A percentile compares a stretch with the other conserved stretches of the same genome.
Evolutionary conservation across 2,329 filamentous ascomycete genomes (phyloP).

Genomic region (Fusarium sulawesiense): DNA sequence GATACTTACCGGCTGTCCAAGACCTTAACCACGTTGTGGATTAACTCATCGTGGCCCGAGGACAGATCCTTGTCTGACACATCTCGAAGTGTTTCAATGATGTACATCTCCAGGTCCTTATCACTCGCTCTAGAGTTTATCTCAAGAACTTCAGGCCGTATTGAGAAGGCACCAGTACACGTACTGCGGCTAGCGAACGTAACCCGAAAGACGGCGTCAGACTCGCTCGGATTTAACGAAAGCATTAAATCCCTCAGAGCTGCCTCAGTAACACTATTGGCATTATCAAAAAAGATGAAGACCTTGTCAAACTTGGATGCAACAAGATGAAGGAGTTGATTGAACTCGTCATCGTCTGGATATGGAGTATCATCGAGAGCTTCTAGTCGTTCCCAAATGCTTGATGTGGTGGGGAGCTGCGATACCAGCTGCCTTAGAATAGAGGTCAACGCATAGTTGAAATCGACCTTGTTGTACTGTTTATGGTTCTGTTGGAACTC

Average conservation of each 20-base stretch:
- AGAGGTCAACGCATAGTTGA: not conserved
- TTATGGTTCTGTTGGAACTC: not conserved
- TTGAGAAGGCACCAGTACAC: not conserved
- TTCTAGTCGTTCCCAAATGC: fast-evolving
- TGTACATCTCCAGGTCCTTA: not conserved
- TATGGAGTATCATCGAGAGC: not conserved
- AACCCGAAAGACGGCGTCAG: not conserved
- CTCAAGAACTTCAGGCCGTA: not conserved
- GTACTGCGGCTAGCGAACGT: not conserved
- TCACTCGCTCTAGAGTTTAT: not conserved
- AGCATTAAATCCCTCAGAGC: not conserved
- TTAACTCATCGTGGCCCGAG: not conserved
- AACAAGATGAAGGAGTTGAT: not conserved
- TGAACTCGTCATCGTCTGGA: not conserved
- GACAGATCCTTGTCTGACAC: not conserved
- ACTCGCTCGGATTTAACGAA: not conserved
- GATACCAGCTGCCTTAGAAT: not conserved
- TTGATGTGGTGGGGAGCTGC: not conserved
- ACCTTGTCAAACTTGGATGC: not conserved
- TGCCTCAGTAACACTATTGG: not conserved
- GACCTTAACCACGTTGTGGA: not conserved
- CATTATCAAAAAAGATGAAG: not conserved
- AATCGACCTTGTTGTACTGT: not conserved
- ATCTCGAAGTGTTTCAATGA: not conserved
- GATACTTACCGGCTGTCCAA: not conserved